Percentiles rank a stretch among this genome's conserved stretches.
Conservation (phyloP, 1,139 yeast species). For the Candida pseudocylindracea region DNA sequence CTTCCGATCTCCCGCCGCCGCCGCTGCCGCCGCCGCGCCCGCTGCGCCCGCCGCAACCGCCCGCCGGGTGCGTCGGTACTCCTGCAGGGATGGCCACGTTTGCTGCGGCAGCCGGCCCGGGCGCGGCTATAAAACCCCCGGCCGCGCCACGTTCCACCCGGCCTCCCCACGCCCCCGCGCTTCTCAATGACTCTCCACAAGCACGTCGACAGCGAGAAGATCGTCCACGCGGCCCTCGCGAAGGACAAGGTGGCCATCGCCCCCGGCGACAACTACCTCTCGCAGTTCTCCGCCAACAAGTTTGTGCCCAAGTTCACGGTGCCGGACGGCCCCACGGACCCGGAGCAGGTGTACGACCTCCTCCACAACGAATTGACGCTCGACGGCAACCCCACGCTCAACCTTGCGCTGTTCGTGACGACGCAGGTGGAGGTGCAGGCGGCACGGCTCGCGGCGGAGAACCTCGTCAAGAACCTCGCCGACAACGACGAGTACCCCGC, state of each 20-base stretch:
- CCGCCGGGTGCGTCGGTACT: too few species aligned
- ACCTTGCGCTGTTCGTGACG: slow-evolving; percentile 78
- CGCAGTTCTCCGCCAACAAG: slow-evolving; percentile 12
- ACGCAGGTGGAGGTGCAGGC: slow-evolving; percentile 33
- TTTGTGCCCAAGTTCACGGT: slow-evolving; percentile 26
- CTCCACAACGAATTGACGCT: slow-evolving; percentile 53
- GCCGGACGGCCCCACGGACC: slow-evolving; percentile 31
- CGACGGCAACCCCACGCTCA: slow-evolving; percentile 71
- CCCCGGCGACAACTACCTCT: slow-evolving; percentile 11
- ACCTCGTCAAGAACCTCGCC: slow-evolving; percentile 70
- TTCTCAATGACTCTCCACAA: slow-evolving; percentile 15
- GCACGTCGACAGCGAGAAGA: slow-evolving; percentile 15
- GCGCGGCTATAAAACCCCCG: too few species aligned
- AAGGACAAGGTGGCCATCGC: slow-evolving; percentile 8
- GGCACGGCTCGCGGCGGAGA: slow-evolving; percentile 32
- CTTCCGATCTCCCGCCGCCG: too few species aligned
- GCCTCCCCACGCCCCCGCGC: too few species aligned
- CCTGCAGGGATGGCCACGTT: too few species aligned
- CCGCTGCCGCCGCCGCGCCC: too few species aligned
- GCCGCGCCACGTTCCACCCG: too few species aligned
- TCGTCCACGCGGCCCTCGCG: slow-evolving; percentile 12
- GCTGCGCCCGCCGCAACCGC: too few species aligned
- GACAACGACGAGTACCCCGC: slow-evolving; percentile 91
- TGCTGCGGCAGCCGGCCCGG: too few species aligned
- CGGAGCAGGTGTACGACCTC: slow-evolving; percentile 33